Evolutionary conservation across 177 flowering plant species (phyloP).

Genomic region (Telopea speciosissima): DNA sequence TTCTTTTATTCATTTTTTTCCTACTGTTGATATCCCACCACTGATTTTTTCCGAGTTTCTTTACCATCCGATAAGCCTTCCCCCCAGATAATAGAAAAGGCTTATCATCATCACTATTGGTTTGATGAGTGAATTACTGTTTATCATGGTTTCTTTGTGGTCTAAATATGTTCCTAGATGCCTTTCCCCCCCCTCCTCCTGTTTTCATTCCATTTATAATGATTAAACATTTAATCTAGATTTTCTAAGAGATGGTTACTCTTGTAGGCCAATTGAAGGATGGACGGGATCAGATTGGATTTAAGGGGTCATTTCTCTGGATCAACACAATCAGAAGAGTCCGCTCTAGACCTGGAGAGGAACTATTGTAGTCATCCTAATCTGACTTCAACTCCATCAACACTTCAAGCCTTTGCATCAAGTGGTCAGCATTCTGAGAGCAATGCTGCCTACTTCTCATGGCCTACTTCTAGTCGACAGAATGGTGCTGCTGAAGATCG

Average conservation of each 20-base stretch:
- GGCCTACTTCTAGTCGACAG: constrained; percentile 79
- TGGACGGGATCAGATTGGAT: constrained; percentile 47
- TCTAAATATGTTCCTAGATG: neutral
- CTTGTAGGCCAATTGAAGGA: constrained; percentile 37
- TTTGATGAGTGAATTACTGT: too few relatives aligned
- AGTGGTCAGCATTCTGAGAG: constrained; percentile 71
- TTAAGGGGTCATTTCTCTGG: constrained; percentile 50
- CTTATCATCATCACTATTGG: too few relatives aligned
- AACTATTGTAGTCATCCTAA: constrained; percentile 44
- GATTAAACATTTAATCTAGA: constrained; percentile 4
- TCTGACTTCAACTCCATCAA: constrained; percentile 48
- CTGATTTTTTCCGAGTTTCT: neutral
- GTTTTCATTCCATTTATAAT: neutral
- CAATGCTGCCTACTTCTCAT: constrained; percentile 89
- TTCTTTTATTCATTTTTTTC: neutral
- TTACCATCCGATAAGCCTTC: neutral
- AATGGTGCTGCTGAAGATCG: constrained; percentile 87
- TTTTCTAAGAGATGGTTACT: constrained; percentile 5
- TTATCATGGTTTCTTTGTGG: neutral
- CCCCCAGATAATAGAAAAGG: neutral
- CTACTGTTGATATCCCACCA: neutral
- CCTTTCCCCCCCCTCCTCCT: too few relatives aligned
- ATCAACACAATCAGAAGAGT: constrained; percentile 81
- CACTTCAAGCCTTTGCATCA: constrained; percentile 62
- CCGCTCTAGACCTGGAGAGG: constrained; percentile 72